Conservation (phyloP, 2,329 filamentous ascomycete genomes). For the Chrysosporium keratinophilum region DNA sequence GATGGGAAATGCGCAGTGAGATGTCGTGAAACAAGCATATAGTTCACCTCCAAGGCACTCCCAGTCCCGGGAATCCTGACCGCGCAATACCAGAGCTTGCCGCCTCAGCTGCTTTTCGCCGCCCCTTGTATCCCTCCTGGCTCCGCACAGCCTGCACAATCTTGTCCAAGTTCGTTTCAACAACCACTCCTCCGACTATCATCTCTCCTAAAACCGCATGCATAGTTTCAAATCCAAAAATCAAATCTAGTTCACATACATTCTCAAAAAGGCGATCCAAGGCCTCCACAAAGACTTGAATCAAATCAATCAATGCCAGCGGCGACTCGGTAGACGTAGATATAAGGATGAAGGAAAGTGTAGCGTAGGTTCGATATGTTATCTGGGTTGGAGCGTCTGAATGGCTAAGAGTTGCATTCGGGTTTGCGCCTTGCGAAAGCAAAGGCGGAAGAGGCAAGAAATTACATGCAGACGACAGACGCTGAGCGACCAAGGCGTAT, state of each 20-base stretch:
- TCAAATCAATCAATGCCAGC: constrained; percentile 86
- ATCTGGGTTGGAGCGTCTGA: constrained; percentile 90
- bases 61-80: constrained; percentile 30
- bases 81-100: constrained; percentile 31
- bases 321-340: constrained; percentile 93
- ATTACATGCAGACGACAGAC: constrained; percentile 86
- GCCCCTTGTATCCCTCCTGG: constrained; percentile 36
- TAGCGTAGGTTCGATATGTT: constrained; percentile 96
- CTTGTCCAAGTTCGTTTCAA: constrained; percentile 80
- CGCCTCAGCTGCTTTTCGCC: constrained; percentile 36
- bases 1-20: neutral
- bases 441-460: constrained; percentile 73
- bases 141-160: constrained; percentile 73
- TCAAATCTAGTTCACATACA: constrained; percentile 94
- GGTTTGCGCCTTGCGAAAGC: constrained; percentile 44
- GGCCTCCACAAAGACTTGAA: constrained; percentile 95
- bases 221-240: constrained; percentile 97
- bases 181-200: constrained; percentile 91
- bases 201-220: constrained; percentile 87
- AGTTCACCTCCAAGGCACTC: constrained; percentile 28
- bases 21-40: neutral
- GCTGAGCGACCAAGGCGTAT: constrained; percentile 87
- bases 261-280: constrained; percentile 95
- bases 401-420: constrained; percentile 45
- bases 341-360: constrained; percentile 97